Evolutionary conservation across 108 stramenopile genomes (phyloP), one percentile per base, ranked within the genome.

Genomic region (Skeletonema marinoi): DNA sequence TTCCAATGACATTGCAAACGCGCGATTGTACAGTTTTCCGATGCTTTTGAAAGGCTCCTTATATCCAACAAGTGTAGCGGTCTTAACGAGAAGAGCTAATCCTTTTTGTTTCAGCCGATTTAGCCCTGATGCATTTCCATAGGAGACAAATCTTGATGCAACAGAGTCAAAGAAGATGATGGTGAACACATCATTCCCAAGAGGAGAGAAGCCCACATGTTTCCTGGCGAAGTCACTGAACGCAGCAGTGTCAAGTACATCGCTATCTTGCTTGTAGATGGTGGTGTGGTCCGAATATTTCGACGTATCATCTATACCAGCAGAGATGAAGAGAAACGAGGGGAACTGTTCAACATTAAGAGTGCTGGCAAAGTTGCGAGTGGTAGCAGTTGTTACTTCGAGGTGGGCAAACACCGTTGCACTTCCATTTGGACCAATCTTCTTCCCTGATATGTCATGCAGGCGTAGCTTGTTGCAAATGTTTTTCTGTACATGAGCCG

Each of bases 171-270:
- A 77, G 62, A 83, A 83, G 35, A 77, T 25, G 7, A 83, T 83
- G n/a, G 76, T 83, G 67, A 68, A 83, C 8, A 83, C 82, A 50
- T 83, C 75, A 65, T 73, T 77, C 39, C 82, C 82, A 31, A 83
- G 32, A 8, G 56, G 38, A 60, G 44, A 46, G 44, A 64, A 81
- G 31, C 75, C 82, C 0, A 76, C 59, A 11, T 73, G 46, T 38
- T 77, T 73, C 29, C 69, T 61, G 33, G 76, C 67, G 60, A 83
- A 83, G n/a, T 73, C 68, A 4, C 77, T 71, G 14, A 83, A 46
- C 30, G 72, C 71, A n/a, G 73, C 4, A 25, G 61, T 19, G 9
- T 66, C 68, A 10, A 65, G 36, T 1, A 11, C 39, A 64, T 71
- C 70, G 10, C 29, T 36, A 16, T n/a, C 14, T 3, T 65, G 73